Percentiles rank a stretch among this genome's conserved stretches.
Conservation (phyloP, 768 basidiomycete species). For the Leccinum broughii region DNA sequence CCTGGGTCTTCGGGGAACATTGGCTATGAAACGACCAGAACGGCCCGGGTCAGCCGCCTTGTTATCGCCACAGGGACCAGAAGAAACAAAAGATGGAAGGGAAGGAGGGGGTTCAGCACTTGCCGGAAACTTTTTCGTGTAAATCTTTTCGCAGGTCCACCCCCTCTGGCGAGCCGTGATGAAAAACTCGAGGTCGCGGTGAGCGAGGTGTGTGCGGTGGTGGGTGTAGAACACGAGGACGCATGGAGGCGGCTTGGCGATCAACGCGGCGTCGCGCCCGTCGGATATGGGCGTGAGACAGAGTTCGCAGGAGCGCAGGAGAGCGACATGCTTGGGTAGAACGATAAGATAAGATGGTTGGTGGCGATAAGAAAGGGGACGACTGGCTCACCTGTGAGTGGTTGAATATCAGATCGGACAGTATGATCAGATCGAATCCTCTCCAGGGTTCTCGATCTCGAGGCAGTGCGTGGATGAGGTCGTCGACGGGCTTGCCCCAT, state of each 20-base stretch:
- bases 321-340: constrained; percentile 66
- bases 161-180: constrained; percentile 55
- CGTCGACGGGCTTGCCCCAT: constrained; percentile 64
- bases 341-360: background rate
- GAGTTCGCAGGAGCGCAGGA: constrained; percentile 71
- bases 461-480: constrained; percentile 31
- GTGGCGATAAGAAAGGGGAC: background rate
- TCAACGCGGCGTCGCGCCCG: constrained; percentile 10
- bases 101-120: constrained; percentile 19
- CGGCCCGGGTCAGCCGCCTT: background rate
- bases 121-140: constrained; percentile 65
- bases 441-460: constrained; percentile 15
- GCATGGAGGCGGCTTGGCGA: constrained; percentile 31
- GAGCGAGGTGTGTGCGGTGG: constrained; percentile 81
- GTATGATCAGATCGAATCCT: constrained; percentile 76
- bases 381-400: constrained; percentile 72
- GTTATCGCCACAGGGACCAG: background rate
- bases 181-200: constrained; percentile 85
- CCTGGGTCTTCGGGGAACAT: constrained; percentile 93
- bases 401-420: constrained; percentile 94
- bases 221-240: constrained; percentile 89
- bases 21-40: constrained; percentile 44
- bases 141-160: constrained; percentile 73
- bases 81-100: background rate
- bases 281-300: constrained; percentile 30